Evolutionary conservation across 805 yeast species (phyloP).

Genomic region (Soucietia sequanensis): DNA sequence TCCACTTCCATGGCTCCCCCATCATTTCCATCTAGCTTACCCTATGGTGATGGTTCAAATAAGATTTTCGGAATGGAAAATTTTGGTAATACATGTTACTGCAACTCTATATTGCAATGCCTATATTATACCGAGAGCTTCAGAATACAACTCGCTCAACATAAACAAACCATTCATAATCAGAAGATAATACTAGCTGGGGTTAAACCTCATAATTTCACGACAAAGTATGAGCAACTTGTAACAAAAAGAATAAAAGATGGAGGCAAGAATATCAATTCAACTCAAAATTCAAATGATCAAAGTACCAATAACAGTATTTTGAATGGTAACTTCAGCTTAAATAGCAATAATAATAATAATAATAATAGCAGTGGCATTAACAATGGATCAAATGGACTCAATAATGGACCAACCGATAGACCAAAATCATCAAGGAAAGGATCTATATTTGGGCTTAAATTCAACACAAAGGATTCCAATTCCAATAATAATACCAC

Average conservation of each 20-base stretch:
- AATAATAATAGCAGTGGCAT: slow-evolving; percentile 1
- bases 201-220: slow-evolving; percentile 32
- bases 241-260: slow-evolving; percentile 35
- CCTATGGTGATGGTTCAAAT: slow-evolving; percentile 66
- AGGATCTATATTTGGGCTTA: slow-evolving; percentile 39
- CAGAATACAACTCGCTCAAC: slow-evolving; percentile 40
- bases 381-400: not conserved
- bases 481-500: slow-evolving; percentile 4
- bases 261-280: slow-evolving; percentile 12
- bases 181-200: slow-evolving; percentile 29
- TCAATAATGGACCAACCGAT: slow-evolving; percentile 10
- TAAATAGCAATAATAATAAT: slow-evolving; percentile 1
- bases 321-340: slow-evolving; percentile 1
- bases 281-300: slow-evolving; percentile 9
- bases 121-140: slow-evolving; percentile 73
- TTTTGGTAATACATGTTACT: slow-evolving; percentile 90
- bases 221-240: slow-evolving; percentile 39
- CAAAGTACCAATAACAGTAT: slow-evolving; percentile 6
- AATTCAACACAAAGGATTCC: slow-evolving; percentile 25
- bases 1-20: no score
- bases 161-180: slow-evolving; percentile 31
- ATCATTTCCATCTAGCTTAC: slow-evolving; percentile 19
- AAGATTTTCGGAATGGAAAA: slow-evolving; percentile 81
- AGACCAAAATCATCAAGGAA: slow-evolving; percentile 26
- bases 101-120: slow-evolving; percentile 90